Conservation (phyloP, 371 early-diverging fungal genomes). For the Lichtheimia corymbifera region DNA sequence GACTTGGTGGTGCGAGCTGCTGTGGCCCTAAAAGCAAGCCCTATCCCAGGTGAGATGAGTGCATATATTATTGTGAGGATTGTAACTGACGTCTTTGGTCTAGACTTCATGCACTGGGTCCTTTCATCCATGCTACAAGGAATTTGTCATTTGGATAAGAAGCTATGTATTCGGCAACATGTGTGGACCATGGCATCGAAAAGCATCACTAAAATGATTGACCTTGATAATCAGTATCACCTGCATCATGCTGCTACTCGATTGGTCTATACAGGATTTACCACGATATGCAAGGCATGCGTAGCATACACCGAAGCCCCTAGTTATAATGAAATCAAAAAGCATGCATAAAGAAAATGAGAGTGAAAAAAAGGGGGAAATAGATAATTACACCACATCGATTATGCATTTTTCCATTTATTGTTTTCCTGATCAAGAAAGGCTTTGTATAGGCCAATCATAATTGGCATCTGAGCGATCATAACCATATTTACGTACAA, state of each 20-base stretch:
- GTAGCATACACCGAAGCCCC: conserved; percentile 64
- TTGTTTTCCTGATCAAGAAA: conserved; percentile 2
- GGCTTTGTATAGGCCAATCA: conserved; percentile 41
- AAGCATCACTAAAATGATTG: conserved; percentile 51
- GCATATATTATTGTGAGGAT: neutral
- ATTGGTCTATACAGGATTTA: conserved; percentile 49
- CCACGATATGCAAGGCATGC: conserved; percentile 60
- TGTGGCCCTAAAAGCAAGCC: conserved; percentile 66
- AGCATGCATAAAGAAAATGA: neutral
- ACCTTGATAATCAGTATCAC: conserved; percentile 60
- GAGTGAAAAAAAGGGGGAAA: neutral
- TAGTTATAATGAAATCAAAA: conserved; percentile 21
- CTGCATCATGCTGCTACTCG: conserved; percentile 58
- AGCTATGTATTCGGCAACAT: conserved; percentile 52
- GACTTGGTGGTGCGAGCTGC: conserved; percentile 55
- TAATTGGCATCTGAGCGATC: conserved; percentile 39
- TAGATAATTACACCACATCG: neutral
- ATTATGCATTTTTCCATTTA: neutral
- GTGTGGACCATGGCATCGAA: conserved; percentile 52
- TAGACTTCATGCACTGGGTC: conserved; percentile 47
- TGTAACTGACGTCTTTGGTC: neutral
- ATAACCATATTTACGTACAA: conserved; percentile 76
- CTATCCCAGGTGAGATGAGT: conserved; percentile 50
- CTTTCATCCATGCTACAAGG: conserved; percentile 42
- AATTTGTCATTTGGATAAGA: conserved; percentile 49